Evolutionary conservation across 306 rosid genomes (phyloP).

Genomic region (Prunus padus): DNA sequence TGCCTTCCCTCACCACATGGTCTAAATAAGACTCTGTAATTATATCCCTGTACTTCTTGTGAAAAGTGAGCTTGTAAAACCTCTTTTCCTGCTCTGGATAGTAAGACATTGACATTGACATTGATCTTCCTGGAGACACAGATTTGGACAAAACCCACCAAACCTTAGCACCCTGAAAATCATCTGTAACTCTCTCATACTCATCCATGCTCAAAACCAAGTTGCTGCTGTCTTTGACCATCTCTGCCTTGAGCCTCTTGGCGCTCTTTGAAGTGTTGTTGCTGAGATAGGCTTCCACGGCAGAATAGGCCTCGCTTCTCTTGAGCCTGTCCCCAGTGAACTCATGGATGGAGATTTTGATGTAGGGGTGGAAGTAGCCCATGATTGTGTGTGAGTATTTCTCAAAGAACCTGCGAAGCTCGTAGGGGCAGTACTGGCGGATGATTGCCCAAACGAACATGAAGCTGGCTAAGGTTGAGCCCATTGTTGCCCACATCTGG

Average conservation of each 20-base stretch:
- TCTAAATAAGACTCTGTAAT: slow-evolving; percentile 57
- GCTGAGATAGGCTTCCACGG: slow-evolving; percentile 79
- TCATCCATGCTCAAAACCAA: slow-evolving; percentile 83
- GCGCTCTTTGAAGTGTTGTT: slow-evolving; percentile 74
- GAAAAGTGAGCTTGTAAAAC: slow-evolving; percentile 62
- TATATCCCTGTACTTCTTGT: slow-evolving; percentile 47
- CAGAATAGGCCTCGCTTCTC: slow-evolving; percentile 71
- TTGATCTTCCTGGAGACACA: slow-evolving; percentile 43
- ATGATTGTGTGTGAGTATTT: slow-evolving; percentile 42
- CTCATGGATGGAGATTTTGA: slow-evolving; percentile 70
- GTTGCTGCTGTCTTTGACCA: slow-evolving; percentile 58
- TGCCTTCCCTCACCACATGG: slow-evolving; percentile 71
- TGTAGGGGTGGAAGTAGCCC: slow-evolving; percentile 65
- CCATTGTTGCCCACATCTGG: slow-evolving; percentile 74
- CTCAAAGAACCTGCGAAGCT: slow-evolving; percentile 48
- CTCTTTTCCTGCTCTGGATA: slow-evolving; percentile 74
- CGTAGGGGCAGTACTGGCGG: slow-evolving; percentile 80
- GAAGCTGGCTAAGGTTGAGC: slow-evolving; percentile 75
- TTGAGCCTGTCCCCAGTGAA: slow-evolving; percentile 71
- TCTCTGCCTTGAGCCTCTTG: slow-evolving; percentile 80
- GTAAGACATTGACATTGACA: slow-evolving; percentile 51
- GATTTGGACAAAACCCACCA: slow-evolving; percentile 68
- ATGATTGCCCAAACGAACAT: slow-evolving; percentile 87
- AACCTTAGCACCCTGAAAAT: slow-evolving; percentile 45
- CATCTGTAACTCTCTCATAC: slow-evolving; percentile 68